Conservation (phyloP, 1,284 basidiomycete genomes). For the Pholiota adiposa region DNA sequence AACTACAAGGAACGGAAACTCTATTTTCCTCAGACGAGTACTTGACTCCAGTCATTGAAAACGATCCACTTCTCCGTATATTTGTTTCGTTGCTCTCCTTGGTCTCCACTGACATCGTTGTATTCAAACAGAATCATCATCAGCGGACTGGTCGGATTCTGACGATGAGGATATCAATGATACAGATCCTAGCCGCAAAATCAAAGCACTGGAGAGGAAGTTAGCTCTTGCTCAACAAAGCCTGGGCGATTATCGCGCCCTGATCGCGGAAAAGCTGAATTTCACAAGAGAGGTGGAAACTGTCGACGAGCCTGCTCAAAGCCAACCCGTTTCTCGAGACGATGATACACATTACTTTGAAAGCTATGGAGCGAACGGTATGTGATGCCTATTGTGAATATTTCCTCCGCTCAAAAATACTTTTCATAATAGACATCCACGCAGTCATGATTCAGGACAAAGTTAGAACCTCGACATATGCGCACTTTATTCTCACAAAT, state of each 20-base stretch:
- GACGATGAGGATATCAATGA: constrained; percentile 40
- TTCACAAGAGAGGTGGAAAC: constrained; percentile 47
- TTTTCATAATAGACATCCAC: constrained; percentile 65
- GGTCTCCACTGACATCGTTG: neutral
- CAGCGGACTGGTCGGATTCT: constrained; percentile 78
- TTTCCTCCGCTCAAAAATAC: neutral
- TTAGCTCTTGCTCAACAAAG: constrained; percentile 56
- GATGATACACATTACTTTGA: constrained; percentile 96
- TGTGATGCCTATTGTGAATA: constrained; percentile 20
- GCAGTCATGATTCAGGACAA: constrained; percentile 86
- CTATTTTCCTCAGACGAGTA: constrained; percentile 78
- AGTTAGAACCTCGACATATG: constrained; percentile 93
- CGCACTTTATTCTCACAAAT: constrained; percentile 89
- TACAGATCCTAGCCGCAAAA: constrained; percentile 46
- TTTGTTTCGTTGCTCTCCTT: constrained; percentile 7
- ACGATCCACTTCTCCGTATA: constrained; percentile 87
- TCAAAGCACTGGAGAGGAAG: constrained; percentile 56
- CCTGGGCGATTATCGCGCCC: constrained; percentile 59
- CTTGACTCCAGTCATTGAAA: constrained; percentile 77
- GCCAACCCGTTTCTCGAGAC: constrained; percentile 50
- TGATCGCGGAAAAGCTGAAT: constrained; percentile 58
- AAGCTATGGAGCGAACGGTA: constrained; percentile 91
- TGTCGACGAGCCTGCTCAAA: constrained; percentile 40
- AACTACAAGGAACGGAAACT: constrained; percentile 59
- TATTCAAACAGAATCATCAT: constrained; percentile 33